Evolutionary conservation across 169 alveolate species (phyloP).

Genomic region (Plasmodium vinckei): DNA sequence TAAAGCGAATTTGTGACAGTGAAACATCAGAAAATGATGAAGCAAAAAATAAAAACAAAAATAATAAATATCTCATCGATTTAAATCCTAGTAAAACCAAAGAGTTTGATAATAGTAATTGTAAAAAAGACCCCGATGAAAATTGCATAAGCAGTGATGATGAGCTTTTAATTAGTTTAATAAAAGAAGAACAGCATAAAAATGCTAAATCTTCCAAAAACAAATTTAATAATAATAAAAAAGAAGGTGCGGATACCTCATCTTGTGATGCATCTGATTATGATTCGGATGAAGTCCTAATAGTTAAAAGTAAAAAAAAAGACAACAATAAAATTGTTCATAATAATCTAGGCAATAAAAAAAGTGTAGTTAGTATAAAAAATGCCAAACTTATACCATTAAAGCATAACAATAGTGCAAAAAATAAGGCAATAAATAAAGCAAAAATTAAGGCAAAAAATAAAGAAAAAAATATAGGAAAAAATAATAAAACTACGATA

Average conservation of each 20-base stretch:
- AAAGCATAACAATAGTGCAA: neutral
- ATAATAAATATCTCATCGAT: too few species aligned
- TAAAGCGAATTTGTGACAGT: too few species aligned
- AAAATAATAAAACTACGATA: neutral
- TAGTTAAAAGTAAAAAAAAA: slow-evolving; percentile 42
- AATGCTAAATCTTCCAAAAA: neutral
- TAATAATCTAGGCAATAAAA: slow-evolving; percentile 6
- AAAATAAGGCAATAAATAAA: neutral
- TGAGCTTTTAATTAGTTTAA: slow-evolving; percentile 16
- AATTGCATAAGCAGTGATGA: slow-evolving; percentile 58
- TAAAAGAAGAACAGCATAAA: slow-evolving; percentile 7
- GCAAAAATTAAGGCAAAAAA: slow-evolving; percentile 2
- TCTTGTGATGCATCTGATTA: slow-evolving; percentile 19
- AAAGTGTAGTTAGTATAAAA: too few species aligned
- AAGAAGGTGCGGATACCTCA: neutral
- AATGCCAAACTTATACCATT: too few species aligned
- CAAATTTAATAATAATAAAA: neutral
- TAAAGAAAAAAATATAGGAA: neutral
- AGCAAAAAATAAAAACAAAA: too few species aligned
- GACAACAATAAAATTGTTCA: neutral
- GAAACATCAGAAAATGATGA: too few species aligned
- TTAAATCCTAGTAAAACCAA: too few species aligned
- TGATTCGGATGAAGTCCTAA: slow-evolving; percentile 61
- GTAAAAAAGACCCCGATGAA: neutral
- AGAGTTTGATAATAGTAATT: too few species aligned